Evolutionary conservation across 2,329 filamentous ascomycete species (phyloP), one percentile per base, ranked within the genome.

Genomic region (Fusarium sp.): DNA sequence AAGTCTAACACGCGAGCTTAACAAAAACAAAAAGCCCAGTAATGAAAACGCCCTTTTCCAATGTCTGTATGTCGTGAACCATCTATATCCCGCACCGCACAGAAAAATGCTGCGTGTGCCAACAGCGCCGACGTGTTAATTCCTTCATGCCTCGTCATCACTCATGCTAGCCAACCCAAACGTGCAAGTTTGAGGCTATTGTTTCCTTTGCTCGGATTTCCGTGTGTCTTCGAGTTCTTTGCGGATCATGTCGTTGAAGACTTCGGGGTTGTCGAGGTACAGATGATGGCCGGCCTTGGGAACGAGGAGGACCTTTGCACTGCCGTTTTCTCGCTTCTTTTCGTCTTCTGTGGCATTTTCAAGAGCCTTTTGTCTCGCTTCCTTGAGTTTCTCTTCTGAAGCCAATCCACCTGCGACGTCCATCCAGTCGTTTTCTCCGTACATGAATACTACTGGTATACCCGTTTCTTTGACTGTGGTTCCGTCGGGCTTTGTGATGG

Each of bases 401-500:
- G 93, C 94, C 52, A 91, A 90, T 0, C 96, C 96, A 33, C 95
- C 96, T 0, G 91, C 90, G 13, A 96, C 91, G 75, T 99, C 96
- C 96, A 99, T 99, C 96, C 96, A 99, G 85, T 99, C 96, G 79
- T 96, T 92, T 78, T 98, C 95, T 72, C 96, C 96, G 80, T 99
- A 99, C 93, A 98, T 95, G 80, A 99, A 89, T 13, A 98, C 89
- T 37, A 98, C 86, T 0, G 96, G 96, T 56, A 95, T 86, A 3
- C 95, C 95, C 0, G 88, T 93, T 76, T 90, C 88, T 64, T 80
- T 82, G 44, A 77, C 64, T 15, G 73, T 68, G 12, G 67, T 72
- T 30, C 77, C 76, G 12, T 79, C 74, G 10, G 79, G 64, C 6
- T 77, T 77, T 54, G 78, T 76, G 67, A 89, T 81, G 11, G 82